Conservation (phyloP, 768 basidiomycete genomes). For the Sistotremastrum suecicum region DNA sequence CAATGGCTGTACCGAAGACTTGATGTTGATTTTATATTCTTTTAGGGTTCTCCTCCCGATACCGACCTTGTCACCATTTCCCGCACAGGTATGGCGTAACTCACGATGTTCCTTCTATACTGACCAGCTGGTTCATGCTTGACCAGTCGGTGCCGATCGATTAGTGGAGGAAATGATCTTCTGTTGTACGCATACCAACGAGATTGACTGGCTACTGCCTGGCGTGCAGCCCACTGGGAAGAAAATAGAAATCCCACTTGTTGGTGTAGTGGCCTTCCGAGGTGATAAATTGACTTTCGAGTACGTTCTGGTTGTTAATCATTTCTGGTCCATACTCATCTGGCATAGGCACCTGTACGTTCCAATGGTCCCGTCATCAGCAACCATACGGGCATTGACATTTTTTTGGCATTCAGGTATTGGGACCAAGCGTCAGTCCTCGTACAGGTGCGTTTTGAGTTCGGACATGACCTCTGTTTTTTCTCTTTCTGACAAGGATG, state of each 20-base stretch:
- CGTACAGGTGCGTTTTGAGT: slow-evolving; percentile 19
- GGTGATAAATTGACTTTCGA: slow-evolving; percentile 38
- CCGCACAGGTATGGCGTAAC: slow-evolving; percentile 19
- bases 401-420: slow-evolving; percentile 16
- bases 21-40: slow-evolving; percentile 1
- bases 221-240: slow-evolving; percentile 25
- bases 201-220: slow-evolving; percentile 28
- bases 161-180: slow-evolving; percentile 36
- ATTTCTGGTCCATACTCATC: background rate
- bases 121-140: background rate
- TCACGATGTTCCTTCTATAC: slow-evolving; percentile 3
- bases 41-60: slow-evolving; percentile 26
- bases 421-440: slow-evolving; percentile 37
- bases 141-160: slow-evolving; percentile 25
- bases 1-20: background rate
- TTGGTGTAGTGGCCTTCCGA: slow-evolving; percentile 30
- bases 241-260: slow-evolving; percentile 25
- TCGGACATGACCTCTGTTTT: background rate
- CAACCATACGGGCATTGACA: background rate
- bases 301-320: slow-evolving; percentile 13
- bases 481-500: background rate
- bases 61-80: slow-evolving; percentile 27
- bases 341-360: background rate
- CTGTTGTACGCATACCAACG: slow-evolving; percentile 29
- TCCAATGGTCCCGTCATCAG: background rate